phyloP scores from a whole-genome alignment of 192 early-diverging fungal genomes.

The Dissophora ornata region DNA sequence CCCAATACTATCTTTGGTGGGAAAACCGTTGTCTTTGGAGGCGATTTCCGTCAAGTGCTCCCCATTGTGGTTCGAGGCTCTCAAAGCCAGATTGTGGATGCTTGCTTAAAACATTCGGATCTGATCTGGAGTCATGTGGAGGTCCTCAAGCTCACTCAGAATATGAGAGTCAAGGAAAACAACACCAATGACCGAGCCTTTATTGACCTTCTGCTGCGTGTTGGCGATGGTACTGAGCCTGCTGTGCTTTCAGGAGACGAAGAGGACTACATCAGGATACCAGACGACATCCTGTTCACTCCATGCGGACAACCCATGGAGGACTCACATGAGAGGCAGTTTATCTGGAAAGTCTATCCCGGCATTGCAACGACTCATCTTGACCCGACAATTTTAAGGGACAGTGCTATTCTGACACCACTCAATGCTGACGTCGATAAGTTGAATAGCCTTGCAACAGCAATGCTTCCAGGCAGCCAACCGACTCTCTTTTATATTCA shows the following conservation, averaged over 20 bases:
- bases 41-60: slow-evolving; percentile 11
- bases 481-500: too few relatives aligned
- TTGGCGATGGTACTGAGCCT: slow-evolving; percentile 22
- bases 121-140: slow-evolving; percentile 25
- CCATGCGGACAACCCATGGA: not conserved
- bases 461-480: slow-evolving; percentile 14
- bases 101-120: slow-evolving; percentile 21
- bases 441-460: slow-evolving; percentile 12
- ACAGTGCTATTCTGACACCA: slow-evolving; percentile 7
- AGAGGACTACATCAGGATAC: slow-evolving; percentile 13
- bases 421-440: slow-evolving; percentile 3
- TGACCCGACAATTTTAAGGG: slow-evolving; percentile 1
- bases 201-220: slow-evolving; percentile 7
- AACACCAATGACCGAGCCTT: slow-evolving; percentile 6
- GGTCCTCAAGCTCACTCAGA: slow-evolving; percentile 16
- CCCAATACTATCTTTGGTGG: slow-evolving; percentile 13
- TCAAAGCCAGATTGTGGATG: slow-evolving; percentile 16
- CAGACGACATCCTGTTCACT: slow-evolving; percentile 12
- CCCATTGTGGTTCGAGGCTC: slow-evolving; percentile 20
- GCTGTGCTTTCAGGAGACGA: not conserved
- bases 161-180: slow-evolving; percentile 34
- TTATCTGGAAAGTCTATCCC: slow-evolving; percentile 16
- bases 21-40: slow-evolving; percentile 16
- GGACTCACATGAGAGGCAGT: slow-evolving; percentile 1
- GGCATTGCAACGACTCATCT: slow-evolving; percentile 1